Conservation (phyloP, 768 basidiomycete genomes). For the Lactarius akahatsu region DNA sequence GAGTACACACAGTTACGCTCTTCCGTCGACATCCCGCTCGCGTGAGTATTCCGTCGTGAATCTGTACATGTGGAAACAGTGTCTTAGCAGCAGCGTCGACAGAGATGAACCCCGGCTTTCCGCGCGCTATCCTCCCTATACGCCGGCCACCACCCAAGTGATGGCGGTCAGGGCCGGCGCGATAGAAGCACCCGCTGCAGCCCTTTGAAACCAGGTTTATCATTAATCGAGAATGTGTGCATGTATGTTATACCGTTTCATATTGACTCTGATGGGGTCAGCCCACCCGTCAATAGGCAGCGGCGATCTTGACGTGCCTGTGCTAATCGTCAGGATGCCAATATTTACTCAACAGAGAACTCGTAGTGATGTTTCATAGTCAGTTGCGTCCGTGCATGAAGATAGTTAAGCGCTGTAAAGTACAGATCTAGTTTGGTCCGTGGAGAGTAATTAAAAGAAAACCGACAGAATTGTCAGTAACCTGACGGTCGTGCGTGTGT, state of each 20-base stretch:
- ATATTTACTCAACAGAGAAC: neutral
- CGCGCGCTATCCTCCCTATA: conserved; percentile 65
- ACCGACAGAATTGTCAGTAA: conserved; percentile 40
- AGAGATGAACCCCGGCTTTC: conserved; percentile 52
- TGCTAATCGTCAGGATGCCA: neutral
- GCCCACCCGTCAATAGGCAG: neutral
- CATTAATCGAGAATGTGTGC: neutral
- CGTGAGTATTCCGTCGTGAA: conserved; percentile 40
- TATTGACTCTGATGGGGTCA: neutral
- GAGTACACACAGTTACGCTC: conserved; percentile 51
- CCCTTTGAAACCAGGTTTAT: neutral
- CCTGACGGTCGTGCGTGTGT: conserved; percentile 70
- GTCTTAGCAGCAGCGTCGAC: neutral
- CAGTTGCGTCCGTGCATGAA: conserved; percentile 9
- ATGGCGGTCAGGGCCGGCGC: conserved; percentile 6
- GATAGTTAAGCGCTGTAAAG: conserved; percentile 24
- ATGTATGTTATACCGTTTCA: neutral
- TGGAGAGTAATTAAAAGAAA: neutral
- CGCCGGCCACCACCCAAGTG: conserved; percentile 34
- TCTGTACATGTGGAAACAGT: neutral
- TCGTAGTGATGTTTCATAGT: neutral
- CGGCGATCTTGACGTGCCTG: neutral
- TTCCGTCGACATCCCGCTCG: conserved; percentile 55
- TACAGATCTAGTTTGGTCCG: conserved; percentile 20
- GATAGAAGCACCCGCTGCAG: conserved; percentile 3